Percentiles rank a stretch among this genome's conserved stretches.
Evolutionary conservation across 2,329 filamentous ascomycete genomes (phyloP).

Genomic region (Metarhizium sp.): DNA sequence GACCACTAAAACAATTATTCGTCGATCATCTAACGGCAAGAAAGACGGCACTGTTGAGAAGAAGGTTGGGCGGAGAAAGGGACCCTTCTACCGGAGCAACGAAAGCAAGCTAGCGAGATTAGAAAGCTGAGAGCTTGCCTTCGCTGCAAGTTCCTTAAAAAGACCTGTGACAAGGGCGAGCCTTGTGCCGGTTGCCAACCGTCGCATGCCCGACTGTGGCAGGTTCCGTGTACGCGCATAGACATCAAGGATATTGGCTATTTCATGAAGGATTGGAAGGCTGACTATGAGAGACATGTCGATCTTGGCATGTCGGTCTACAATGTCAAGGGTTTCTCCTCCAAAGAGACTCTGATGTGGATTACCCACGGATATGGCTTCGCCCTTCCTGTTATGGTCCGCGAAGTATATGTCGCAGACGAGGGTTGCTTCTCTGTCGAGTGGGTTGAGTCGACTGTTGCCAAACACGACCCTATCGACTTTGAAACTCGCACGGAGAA

Average conservation of each 20-base stretch:
- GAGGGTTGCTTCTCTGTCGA: constrained; percentile 89
- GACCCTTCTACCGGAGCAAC: constrained; percentile 87
- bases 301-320: constrained; percentile 80
- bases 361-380: constrained; percentile 96
- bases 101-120: constrained; percentile 94
- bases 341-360: constrained; percentile 66
- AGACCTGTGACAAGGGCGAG: constrained; percentile 96
- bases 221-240: constrained; percentile 94
- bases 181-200: constrained; percentile 93
- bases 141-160: constrained; percentile 97
- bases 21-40: constrained; percentile 67
- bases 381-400: constrained; percentile 83
- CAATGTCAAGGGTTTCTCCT: constrained; percentile 80
- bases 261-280: constrained; percentile 99
- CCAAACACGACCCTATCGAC: constrained; percentile 60
- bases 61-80: constrained; percentile 83
- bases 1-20: constrained; percentile 69
- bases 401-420: constrained; percentile 86
- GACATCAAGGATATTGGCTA: constrained; percentile 98
- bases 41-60: constrained; percentile 75
- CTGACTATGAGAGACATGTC: constrained; percentile 87
- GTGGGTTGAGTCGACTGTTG: constrained; percentile 75
- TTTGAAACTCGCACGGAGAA: constrained; percentile 84
- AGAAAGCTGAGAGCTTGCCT: constrained; percentile 88
- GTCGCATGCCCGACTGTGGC: constrained; percentile 90